Base-by-base conservation (phyloP, 345 rosid genomes). In the Cardamine chenopodiifolia region DNA sequence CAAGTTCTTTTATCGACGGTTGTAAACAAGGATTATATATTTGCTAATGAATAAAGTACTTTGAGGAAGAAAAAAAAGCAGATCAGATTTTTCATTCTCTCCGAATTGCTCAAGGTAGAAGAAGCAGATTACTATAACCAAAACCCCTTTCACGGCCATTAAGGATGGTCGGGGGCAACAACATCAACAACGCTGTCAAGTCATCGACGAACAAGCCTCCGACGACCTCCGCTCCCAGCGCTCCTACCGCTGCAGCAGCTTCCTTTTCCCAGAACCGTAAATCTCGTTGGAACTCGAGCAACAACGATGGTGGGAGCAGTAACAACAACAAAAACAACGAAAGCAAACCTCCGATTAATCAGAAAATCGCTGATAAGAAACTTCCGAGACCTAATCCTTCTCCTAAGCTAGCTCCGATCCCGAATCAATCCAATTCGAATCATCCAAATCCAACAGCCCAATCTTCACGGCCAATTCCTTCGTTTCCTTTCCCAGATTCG, bases 141-240 rank as follows among this genome's bases (percentile, higher is more conserved):
- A 32, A 42, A 13, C 14, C 53, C 76, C 6, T 45, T 11, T 7
- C 54, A 49, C 37, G 62, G 64, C 39, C 54, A 28, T 67, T 32
- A 72, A 71, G 18, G 70, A 91, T 91, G 97, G 87, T 84, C 25
- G 85, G 89, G 17, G 83, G 84, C 55, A 71, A 71, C 73, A 87
- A 76, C 74, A 55, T 7, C 35, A 22, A 62, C 63, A 34, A 34
- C 63, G 65, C 48, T 15, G 73, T 75, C 5, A 89, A 81, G 67
- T 78, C 88, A 56, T 73, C 85, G 6, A 40, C 76, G 17, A 72
- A 78, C 37, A 83, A 79, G 54, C 84, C 79, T 31, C 65, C 83
- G 29, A 11, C 84, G 28, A 53, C 84, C 23, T 66, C 82, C 64
- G 25, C 74, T 63, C 73, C 85, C 29, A 14, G 68, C 71, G 17